Conservation (phyloP, 2,329 filamentous ascomycete genomes). For the Neofusicoccum parvum region DNA sequence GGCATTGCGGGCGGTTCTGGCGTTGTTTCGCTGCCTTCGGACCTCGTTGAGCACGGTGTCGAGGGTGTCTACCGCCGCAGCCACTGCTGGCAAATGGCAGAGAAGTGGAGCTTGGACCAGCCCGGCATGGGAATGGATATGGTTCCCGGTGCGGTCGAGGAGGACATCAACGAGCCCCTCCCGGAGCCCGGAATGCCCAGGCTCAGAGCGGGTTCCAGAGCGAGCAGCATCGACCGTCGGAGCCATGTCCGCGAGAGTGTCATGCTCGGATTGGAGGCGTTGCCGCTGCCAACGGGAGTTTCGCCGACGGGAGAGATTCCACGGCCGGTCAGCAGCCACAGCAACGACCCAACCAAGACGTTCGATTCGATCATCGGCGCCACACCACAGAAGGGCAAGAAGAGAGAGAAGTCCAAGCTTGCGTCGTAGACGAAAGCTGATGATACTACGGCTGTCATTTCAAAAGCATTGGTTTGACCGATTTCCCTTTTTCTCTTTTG, state of each 20-base stretch:
- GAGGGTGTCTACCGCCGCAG: slow-evolving; percentile 69
- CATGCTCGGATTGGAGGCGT: slow-evolving; percentile 49
- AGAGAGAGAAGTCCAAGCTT: slow-evolving; percentile 19
- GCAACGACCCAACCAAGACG: slow-evolving; percentile 47
- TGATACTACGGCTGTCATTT: not conserved
- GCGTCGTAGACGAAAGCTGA: not conserved
- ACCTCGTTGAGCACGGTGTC: slow-evolving; percentile 66
- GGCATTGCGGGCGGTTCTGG: slow-evolving; percentile 68
- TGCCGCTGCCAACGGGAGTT: slow-evolving; percentile 49
- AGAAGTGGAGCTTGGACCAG: slow-evolving; percentile 58
- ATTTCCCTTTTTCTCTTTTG: not conserved
- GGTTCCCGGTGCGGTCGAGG: slow-evolving; percentile 38
- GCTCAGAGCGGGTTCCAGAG: not conserved
- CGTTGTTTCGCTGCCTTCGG: slow-evolving; percentile 63
- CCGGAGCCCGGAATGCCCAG: slow-evolving; percentile 29
- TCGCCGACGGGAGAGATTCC: slow-evolving; percentile 34
- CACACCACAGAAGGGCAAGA: slow-evolving; percentile 13
- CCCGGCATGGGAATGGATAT: slow-evolving; percentile 27
- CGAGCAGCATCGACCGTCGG: slow-evolving; percentile 17
- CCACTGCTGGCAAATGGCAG: slow-evolving; percentile 69
- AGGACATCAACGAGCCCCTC: slow-evolving; percentile 34
- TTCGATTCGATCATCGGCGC: slow-evolving; percentile 47
- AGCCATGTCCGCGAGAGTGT: slow-evolving; percentile 40
- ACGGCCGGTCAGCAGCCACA: slow-evolving; percentile 31
- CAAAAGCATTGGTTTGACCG: not conserved